phyloP scores from a whole-genome alignment of 768 basidiomycete species.

The Kockovaella imperatae region DNA sequence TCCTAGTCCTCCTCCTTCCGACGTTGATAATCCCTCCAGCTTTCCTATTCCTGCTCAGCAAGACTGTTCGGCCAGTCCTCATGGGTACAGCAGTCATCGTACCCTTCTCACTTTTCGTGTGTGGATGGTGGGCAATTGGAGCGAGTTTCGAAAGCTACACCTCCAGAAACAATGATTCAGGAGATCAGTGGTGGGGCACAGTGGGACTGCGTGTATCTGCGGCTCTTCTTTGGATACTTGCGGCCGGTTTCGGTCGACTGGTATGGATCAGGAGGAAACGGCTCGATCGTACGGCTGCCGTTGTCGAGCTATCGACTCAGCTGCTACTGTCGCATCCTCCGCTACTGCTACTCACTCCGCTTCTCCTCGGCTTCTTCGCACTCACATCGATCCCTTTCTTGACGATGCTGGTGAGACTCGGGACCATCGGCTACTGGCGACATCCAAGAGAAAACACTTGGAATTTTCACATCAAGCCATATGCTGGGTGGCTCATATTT shows the following conservation, averaged over 20 bases:
- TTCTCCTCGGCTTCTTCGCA: conserved; percentile 39
- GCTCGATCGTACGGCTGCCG: conserved; percentile 50
- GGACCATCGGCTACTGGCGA: conserved; percentile 44
- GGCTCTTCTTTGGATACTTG: conserved; percentile 62
- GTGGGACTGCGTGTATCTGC: conserved; percentile 68
- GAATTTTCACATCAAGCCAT: conserved; percentile 55
- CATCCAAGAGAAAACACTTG: conserved; percentile 45
- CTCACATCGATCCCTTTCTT: conserved; percentile 40
- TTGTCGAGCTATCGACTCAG: conserved; percentile 45
- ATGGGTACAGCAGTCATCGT: conserved; percentile 46
- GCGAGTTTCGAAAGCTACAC: conserved; percentile 39
- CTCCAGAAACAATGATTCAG: conserved; percentile 19
- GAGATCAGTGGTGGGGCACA: conserved; percentile 40
- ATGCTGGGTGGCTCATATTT: conserved; percentile 69
- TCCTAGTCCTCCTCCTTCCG: conserved; percentile 32
- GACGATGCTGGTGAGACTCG: conserved; percentile 39
- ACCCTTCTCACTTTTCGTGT: conserved; percentile 40
- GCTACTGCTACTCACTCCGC: conserved; percentile 41
- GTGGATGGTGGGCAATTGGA: conserved; percentile 41
- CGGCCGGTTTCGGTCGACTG: conserved; percentile 59
- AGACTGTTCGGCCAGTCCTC: conserved; percentile 79
- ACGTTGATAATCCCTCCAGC: conserved; percentile 33
- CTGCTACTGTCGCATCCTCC: conserved; percentile 43
- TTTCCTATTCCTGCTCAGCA: conserved; percentile 53
- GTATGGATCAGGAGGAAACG: conserved; percentile 53